phyloP scores from a whole-genome alignment of 495 filamentous ascomycete genomes.

The Podospora didyma region DNA sequence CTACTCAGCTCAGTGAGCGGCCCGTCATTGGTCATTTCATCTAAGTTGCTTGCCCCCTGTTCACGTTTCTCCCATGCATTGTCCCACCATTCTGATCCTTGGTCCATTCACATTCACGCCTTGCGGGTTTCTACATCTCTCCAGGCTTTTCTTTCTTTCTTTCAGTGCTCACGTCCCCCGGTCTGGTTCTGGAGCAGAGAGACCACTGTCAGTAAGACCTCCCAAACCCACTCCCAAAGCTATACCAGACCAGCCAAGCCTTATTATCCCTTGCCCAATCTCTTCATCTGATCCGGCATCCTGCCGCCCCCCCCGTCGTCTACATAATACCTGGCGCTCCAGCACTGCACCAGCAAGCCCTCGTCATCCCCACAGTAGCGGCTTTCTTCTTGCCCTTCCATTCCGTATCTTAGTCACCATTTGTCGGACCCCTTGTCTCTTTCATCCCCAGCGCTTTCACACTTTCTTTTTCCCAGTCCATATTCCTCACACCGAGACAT shows the following conservation, averaged over 20 bases:
- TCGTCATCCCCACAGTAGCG: neutral
- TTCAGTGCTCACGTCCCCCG: neutral
- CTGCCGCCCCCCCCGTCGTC: constrained; percentile 16
- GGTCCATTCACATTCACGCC: constrained; percentile 42
- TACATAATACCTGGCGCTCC: constrained; percentile 19
- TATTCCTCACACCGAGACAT: neutral
- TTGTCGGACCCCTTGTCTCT: neutral
- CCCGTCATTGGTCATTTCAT: constrained; percentile 46
- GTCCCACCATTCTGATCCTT: constrained; percentile 34
- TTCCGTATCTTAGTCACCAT: neutral
- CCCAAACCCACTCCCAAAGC: neutral
- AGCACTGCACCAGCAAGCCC: constrained; percentile 6
- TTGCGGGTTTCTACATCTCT: constrained; percentile 30
- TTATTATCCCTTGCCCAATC: constrained; percentile 25
- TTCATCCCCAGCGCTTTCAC: neutral
- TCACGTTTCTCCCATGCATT: constrained; percentile 43
- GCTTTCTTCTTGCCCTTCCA: neutral
- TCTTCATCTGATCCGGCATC: constrained; percentile 27
- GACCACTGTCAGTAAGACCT: neutral
- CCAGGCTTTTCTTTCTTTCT: constrained; percentile 12
- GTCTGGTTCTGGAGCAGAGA: constrained; percentile 10
- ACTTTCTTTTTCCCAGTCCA: neutral
- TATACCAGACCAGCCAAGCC: constrained; percentile 16
- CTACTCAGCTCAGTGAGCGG: constrained; percentile 22
- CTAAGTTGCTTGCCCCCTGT: constrained; percentile 38